Conservation (phyloP, 345 rosid species). For the Hirschfeldia incana region DNA sequence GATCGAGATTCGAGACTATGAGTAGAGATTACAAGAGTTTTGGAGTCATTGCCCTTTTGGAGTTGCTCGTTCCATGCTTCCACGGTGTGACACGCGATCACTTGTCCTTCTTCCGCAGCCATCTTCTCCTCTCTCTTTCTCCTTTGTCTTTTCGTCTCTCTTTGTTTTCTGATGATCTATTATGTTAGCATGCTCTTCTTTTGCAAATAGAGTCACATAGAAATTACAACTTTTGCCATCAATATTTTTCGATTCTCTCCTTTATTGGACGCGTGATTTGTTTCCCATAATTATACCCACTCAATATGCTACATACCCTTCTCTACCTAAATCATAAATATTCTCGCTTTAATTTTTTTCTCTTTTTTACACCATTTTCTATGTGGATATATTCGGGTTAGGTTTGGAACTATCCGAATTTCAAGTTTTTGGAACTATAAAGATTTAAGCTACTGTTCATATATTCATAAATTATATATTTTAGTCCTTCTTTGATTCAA, state of each 20-base stretch:
- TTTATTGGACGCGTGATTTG: conserved; percentile 27
- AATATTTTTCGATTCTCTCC: not conserved
- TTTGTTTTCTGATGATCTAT: not conserved
- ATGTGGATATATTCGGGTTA: not conserved
- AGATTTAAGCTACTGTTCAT: too few species aligned
- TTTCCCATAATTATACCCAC: conserved; percentile 29
- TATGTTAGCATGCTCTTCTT: not conserved
- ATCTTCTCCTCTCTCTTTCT: conserved; percentile 11
- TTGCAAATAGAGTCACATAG: not conserved
- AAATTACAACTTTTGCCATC: conserved; percentile 3
- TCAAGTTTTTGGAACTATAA: too few species aligned
- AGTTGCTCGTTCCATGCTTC: conserved; percentile 69
- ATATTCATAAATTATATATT: too few species aligned
- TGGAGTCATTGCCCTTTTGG: conserved; percentile 53
- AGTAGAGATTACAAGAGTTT: conserved; percentile 56
- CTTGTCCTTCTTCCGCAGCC: conserved; percentile 70
- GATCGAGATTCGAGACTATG: conserved; percentile 7
- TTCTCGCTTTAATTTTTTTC: conserved; percentile 1
- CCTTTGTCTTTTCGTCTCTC: not conserved
- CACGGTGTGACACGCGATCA: conserved; percentile 65
- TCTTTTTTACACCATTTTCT: not conserved
- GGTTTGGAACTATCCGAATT: too few species aligned
- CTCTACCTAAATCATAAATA: conserved; percentile 17
- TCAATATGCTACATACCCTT: not conserved
- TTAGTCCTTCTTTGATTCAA: too few species aligned